Conservation (phyloP, 1,139 yeast species). For the Hyphopichia burtonii region DNA sequence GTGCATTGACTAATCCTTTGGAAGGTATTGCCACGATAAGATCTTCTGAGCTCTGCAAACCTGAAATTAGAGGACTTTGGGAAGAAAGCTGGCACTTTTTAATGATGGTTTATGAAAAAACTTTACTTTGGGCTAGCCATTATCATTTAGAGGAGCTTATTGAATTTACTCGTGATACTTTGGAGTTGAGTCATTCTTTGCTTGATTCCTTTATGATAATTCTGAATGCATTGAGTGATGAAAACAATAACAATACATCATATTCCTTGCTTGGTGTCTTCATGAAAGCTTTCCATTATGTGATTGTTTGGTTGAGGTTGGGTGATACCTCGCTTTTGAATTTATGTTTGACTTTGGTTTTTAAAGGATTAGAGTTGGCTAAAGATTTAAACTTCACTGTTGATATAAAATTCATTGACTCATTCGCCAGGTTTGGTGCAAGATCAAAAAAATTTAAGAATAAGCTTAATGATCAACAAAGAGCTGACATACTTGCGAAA, state of each 20-base stretch:
- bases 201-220: conserved; percentile 64
- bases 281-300: conserved; percentile 54
- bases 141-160: conserved; percentile 59
- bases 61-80: conserved; percentile 54
- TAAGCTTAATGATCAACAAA: conserved; percentile 59
- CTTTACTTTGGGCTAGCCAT: conserved; percentile 70
- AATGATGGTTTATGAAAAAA: conserved; percentile 63
- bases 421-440: conserved; percentile 61
- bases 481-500: conserved; percentile 53
- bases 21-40: conserved; percentile 42
- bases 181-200: conserved; percentile 72
- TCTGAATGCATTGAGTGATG: conserved; percentile 28
- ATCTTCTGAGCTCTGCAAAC: conserved; percentile 6
- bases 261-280: conserved; percentile 31
- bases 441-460: conserved; percentile 66
- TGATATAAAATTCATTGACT: conserved; percentile 47
- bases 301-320: conserved; percentile 76
- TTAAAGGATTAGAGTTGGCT: conserved; percentile 65
- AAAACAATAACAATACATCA: conserved; percentile 9
- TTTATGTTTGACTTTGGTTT: conserved; percentile 71
- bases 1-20: conserved; percentile 65
- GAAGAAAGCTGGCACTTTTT: conserved; percentile 66
- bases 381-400: conserved; percentile 48
- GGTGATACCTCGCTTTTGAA: conserved; percentile 75
- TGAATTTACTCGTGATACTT: conserved; percentile 82